These are phyloP conservation scores for Pestalotiopsis sp. DNA, from an alignment of 2,329 filamentous ascomycete genomes.

Conservation along the genomic window DNA sequence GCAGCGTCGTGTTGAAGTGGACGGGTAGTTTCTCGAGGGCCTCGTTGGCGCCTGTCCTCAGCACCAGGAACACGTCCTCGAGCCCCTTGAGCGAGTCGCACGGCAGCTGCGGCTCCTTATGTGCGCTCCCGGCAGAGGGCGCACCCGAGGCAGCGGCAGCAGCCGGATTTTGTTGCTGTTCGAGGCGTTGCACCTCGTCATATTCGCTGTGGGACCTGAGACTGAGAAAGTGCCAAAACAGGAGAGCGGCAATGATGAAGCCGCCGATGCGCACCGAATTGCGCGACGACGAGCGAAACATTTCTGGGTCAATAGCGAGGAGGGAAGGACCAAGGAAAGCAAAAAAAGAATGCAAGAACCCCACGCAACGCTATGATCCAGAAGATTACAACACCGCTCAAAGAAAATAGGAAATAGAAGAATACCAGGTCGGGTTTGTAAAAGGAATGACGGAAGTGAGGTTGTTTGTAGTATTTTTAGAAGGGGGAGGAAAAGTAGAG, in stretches of 20 bases:
- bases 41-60: conserved; percentile 62
- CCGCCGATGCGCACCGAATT: not conserved
- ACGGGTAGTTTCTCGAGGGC: conserved; percentile 53
- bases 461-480: too few species aligned
- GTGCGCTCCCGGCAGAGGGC: not conserved
- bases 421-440: not conserved
- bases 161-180: not conserved
- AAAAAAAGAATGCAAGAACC: not conserved
- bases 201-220: not conserved
- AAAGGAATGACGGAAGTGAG: not conserved
- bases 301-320: not conserved
- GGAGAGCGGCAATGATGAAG: not conserved
- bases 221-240: not conserved
- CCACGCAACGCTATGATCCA: not conserved
- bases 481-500: not conserved
- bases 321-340: not conserved
- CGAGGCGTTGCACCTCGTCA: not conserved
- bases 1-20: conserved; percentile 53
- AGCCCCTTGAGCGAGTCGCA: conserved; percentile 33
- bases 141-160: not conserved
- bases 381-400: not conserved
- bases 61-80: conserved; percentile 54
- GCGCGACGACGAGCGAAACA: not conserved
- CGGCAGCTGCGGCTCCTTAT: not conserved
- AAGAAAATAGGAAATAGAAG: not conserved